Conservation (phyloP, 768 basidiomycete species). For the Ramaria rubella region DNA sequence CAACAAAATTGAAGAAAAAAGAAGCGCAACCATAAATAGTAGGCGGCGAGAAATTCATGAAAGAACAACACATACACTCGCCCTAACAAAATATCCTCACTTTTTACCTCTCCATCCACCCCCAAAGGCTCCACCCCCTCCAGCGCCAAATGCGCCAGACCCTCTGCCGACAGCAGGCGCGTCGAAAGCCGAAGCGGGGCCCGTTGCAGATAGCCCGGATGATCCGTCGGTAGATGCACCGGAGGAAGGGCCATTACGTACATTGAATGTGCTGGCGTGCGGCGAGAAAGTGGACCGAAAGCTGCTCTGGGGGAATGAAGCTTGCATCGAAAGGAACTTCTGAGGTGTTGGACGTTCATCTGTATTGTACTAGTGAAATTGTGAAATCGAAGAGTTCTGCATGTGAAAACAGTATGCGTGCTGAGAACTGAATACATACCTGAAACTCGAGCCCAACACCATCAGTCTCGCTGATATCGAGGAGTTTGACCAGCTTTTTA, state of each 20-base stretch:
- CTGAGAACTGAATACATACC: constrained; percentile 38
- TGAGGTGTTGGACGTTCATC: constrained; percentile 76
- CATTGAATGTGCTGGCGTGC: background rate
- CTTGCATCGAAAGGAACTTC: constrained; percentile 77
- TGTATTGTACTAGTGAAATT: constrained; percentile 63
- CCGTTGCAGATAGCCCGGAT: background rate
- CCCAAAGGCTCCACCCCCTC: background rate
- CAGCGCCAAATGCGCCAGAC: background rate
- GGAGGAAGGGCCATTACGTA: background rate
- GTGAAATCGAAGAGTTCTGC: no score
- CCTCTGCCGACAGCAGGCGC: background rate
- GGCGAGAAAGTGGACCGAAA: constrained; percentile 56
- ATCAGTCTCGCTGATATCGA: constrained; percentile 81
- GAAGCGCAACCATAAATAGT: no score
- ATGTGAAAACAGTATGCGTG: no score
- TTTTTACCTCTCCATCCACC: background rate
- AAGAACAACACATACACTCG: no score
- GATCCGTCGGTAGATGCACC: background rate
- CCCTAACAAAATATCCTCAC: no score
- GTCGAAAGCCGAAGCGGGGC: background rate
- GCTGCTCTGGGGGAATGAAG: constrained; percentile 51
- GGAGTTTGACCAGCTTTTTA: constrained; percentile 69
- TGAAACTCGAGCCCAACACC: constrained; percentile 87
- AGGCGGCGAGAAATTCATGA: no score
- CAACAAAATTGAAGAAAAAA: no score